These are phyloP conservation scores for Saccharomycopsis javanensis DNA, from an alignment of 805 yeast genomes.

Conservation along the genomic window DNA sequence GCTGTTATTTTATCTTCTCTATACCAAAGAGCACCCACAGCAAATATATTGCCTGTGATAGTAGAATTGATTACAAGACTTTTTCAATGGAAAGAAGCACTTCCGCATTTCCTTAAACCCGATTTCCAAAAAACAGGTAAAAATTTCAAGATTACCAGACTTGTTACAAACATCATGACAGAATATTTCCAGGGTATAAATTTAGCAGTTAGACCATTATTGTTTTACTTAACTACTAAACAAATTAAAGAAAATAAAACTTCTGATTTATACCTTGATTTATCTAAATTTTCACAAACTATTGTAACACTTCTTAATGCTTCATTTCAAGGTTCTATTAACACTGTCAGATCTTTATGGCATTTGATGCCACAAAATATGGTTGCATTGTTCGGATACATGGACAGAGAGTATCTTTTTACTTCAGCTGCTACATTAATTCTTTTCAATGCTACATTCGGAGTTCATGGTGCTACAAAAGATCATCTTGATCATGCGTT, in stretches of 20 bases:
- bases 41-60: conserved; percentile 66
- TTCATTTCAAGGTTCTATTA: conserved; percentile 72
- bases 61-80: conserved; percentile 59
- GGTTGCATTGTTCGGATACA: conserved; percentile 81
- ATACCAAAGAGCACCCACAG: conserved; percentile 66
- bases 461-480: conserved; percentile 66
- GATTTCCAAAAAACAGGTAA: conserved; percentile 44
- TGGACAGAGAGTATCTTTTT: conserved; percentile 76
- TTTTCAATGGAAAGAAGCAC: conserved; percentile 54
- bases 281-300: conserved; percentile 57
- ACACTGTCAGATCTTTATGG: conserved; percentile 67
- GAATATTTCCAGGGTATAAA: conserved; percentile 80
- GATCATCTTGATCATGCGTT: conserved; percentile 68
- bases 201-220: conserved; percentile 64
- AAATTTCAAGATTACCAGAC: conserved; percentile 47
- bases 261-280: conserved; percentile 46
- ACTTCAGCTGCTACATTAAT: conserved; percentile 68
- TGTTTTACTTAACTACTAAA: conserved; percentile 66
- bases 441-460: conserved; percentile 69
- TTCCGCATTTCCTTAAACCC: conserved; percentile 56
- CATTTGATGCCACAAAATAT: conserved; percentile 63
- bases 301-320: conserved; percentile 63
- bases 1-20: conserved; percentile 60
- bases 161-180: conserved; percentile 66
- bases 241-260: conserved; percentile 44